These are phyloP conservation scores for Pyrus pyrifolia DNA, from an alignment of 306 rosid species.

Conservation along the genomic window DNA sequence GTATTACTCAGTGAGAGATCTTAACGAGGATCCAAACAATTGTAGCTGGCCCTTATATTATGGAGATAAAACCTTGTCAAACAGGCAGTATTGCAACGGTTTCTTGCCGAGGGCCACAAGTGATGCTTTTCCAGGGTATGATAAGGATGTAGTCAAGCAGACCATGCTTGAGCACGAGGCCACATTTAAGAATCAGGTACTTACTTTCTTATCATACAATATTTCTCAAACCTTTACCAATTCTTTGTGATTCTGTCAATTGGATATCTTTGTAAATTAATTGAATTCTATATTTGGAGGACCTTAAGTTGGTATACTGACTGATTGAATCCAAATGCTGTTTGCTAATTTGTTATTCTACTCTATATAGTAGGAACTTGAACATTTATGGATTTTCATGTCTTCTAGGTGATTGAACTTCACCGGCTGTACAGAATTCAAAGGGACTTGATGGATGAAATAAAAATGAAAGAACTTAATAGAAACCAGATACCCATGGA, in stretches of 20 bases:
- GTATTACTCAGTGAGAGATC: conserved; percentile 86
- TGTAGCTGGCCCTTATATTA: conserved; percentile 77
- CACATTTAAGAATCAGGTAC: conserved; percentile 73
- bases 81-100: conserved; percentile 57
- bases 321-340: conserved; percentile 3
- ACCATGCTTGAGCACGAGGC: conserved; percentile 92
- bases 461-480: conserved; percentile 50
- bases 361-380: background rate
- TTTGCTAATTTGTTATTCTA: background rate
- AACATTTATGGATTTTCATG: conserved; percentile 13
- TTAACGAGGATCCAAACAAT: conserved; percentile 86
- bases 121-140: conserved; percentile 49
- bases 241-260: conserved; percentile 9
- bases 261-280: background rate
- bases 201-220: conserved; percentile 3
- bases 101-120: conserved; percentile 36
- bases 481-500: conserved; percentile 46
- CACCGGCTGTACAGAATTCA: conserved; percentile 86
- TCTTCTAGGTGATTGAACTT: conserved; percentile 73
- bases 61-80: conserved; percentile 56
- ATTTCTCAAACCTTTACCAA: conserved; percentile 5
- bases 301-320: background rate
- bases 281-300: conserved; percentile 4
- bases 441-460: conserved; percentile 80
- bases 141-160: conserved; percentile 70